phyloP scores from a whole-genome alignment of 305 asterid genomes.

The Lippia alba region DNA sequence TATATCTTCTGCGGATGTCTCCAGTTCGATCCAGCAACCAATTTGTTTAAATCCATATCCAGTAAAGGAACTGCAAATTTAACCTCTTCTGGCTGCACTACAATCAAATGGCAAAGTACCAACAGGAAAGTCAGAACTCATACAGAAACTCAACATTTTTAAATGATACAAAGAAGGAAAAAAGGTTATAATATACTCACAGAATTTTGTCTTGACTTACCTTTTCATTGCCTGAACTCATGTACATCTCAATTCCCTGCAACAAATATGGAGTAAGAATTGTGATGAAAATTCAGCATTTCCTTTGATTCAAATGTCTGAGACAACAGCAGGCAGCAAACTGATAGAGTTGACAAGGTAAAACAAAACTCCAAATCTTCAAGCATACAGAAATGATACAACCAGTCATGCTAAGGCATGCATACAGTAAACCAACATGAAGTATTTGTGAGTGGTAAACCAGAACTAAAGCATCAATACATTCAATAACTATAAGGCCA shows the following conservation, averaged over 20 bases:
- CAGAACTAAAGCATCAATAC: slow-evolving; percentile 15
- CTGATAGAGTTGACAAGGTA: not conserved
- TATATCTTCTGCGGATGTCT: slow-evolving; percentile 76
- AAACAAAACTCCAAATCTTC: not conserved
- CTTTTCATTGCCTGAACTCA: slow-evolving; percentile 75
- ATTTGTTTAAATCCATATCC: slow-evolving; percentile 79
- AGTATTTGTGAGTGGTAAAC: slow-evolving; percentile 1
- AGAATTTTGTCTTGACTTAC: slow-evolving; percentile 45
- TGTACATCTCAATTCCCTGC: slow-evolving; percentile 89
- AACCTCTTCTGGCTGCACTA: slow-evolving; percentile 88
- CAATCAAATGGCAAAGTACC: slow-evolving; percentile 50
- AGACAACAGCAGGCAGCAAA: not conserved
- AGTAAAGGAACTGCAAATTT: slow-evolving; percentile 84
- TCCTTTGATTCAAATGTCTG: not conserved
- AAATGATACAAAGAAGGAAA: slow-evolving; percentile 11
- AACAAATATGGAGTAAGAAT: slow-evolving; percentile 34
- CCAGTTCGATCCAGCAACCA: slow-evolving; percentile 85
- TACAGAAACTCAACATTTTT: slow-evolving; percentile 27
- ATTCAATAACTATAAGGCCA: not conserved
- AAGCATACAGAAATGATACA: slow-evolving; percentile 4
- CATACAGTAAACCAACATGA: slow-evolving; percentile 9
- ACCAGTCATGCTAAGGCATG: slow-evolving; percentile 13
- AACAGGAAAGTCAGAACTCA: slow-evolving; percentile 35
- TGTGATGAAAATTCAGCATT: not conserved
- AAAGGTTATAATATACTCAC: slow-evolving; percentile 10